These are phyloP conservation scores for Xylariaceae sp. DNA, from an alignment of 2,329 filamentous ascomycete species.

Conservation along the genomic window DNA sequence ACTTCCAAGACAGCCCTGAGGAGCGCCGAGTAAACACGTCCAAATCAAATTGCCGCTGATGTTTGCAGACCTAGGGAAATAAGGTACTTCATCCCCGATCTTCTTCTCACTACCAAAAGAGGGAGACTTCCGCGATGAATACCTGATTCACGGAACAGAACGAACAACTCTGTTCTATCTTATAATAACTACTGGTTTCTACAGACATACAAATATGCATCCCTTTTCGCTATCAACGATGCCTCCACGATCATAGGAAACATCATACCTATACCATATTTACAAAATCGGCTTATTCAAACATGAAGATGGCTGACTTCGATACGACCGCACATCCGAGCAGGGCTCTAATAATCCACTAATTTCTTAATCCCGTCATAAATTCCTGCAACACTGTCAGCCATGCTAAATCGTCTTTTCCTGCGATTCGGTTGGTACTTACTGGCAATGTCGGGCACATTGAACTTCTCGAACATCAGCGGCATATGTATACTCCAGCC, in stretches of 20 bases:
- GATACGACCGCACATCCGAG: background rate
- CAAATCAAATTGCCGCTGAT: too few species aligned
- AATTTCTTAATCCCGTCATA: conserved; percentile 67
- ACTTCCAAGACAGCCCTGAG: too few species aligned
- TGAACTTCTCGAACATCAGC: conserved; percentile 72
- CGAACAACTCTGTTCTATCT: background rate
- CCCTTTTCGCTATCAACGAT: background rate
- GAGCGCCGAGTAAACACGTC: too few species aligned
- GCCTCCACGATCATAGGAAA: background rate
- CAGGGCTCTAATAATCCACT: conserved; percentile 54
- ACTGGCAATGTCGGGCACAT: conserved; percentile 83
- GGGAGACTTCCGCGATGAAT: background rate
- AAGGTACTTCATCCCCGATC: background rate
- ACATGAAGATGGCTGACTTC: background rate
- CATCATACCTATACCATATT: background rate
- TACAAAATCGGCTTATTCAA: background rate
- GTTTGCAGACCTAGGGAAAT: too few species aligned
- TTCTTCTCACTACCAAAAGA: background rate
- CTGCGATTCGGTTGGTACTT: conserved; percentile 43
- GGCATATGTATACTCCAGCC: conserved; percentile 88
- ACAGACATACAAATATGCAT: background rate
- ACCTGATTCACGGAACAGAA: too few species aligned
- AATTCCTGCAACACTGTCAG: conserved; percentile 50
- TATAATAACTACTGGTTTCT: too few species aligned
- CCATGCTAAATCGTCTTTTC: background rate